phyloP scores from a whole-genome alignment of 225 moss, liverwort and hornwort species.

The Pseudoscleropodium purum region DNA sequence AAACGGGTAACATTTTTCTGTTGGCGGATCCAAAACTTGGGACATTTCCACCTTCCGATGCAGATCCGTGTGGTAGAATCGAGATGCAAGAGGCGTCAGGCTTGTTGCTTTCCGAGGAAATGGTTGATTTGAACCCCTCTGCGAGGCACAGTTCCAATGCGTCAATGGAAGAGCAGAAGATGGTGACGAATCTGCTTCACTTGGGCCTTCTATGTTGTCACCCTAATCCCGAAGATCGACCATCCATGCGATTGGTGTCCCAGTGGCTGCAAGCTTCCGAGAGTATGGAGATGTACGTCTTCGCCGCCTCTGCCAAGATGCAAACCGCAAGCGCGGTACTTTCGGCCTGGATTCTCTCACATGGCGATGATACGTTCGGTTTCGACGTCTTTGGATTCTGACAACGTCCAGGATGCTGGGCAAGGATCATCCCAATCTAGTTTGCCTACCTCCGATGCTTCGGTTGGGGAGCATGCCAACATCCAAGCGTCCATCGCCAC shows the following conservation, averaged over 20 bases:
- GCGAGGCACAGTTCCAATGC: not conserved
- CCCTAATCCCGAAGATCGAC: not conserved
- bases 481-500: not conserved
- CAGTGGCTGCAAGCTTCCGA: not conserved
- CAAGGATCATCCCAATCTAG: not conserved
- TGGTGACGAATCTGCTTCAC: not conserved
- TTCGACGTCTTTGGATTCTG: not conserved
- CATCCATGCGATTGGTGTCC: not conserved
- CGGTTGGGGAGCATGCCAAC: not conserved
- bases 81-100: not conserved
- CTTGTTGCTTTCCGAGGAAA: not conserved
- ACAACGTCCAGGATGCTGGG: not conserved
- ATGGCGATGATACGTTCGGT: not conserved
- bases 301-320: not conserved
- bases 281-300: not conserved
- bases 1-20: not conserved
- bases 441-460: not conserved
- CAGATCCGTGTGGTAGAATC: too few relatives aligned
- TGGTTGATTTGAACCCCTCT: not conserved
- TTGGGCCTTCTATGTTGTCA: slow-evolving; percentile 5
- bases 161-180: not conserved
- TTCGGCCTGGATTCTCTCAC: not conserved
- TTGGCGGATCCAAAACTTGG: not conserved
- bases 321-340: not conserved
- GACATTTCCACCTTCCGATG: not conserved